phyloP scores from a whole-genome alignment of 768 basidiomycete species.

The Lentinula sp. region DNA sequence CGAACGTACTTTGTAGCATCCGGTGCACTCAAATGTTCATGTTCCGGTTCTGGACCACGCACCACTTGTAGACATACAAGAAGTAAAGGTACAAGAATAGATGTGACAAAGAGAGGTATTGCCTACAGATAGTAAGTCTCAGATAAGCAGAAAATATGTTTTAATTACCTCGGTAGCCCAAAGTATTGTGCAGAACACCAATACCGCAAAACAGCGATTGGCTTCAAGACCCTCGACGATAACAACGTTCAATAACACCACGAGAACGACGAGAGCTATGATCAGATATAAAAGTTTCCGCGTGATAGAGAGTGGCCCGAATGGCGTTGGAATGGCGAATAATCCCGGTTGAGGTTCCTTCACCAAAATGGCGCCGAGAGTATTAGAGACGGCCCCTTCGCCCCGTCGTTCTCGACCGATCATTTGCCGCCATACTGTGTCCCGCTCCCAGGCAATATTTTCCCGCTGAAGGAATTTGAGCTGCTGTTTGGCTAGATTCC shows the following conservation, averaged over 20 bases:
- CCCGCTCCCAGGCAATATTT: conserved; percentile 94
- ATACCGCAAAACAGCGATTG: conserved; percentile 85
- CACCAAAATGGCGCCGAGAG: conserved; percentile 41
- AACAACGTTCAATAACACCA: conserved; percentile 52
- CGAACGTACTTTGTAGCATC: conserved; percentile 76
- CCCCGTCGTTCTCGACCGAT: conserved; percentile 77
- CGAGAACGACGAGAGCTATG: conserved; percentile 53
- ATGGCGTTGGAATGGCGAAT: conserved; percentile 54
- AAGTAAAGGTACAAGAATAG: conserved; percentile 80
- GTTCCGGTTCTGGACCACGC: conserved; percentile 39
- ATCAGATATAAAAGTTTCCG: conserved; percentile 52
- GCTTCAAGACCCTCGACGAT: conserved; percentile 62
- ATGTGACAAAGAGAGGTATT: conserved; percentile 97
- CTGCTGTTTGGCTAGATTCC: conserved; percentile 65
- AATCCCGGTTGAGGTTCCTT: conserved; percentile 39
- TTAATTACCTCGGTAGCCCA: conserved; percentile 89
- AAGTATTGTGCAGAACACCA: conserved; percentile 84
- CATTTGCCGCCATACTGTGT: conserved; percentile 98
- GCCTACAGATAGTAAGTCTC: conserved; percentile 46
- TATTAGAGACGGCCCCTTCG: conserved; percentile 27
- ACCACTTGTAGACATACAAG: conserved; percentile 83
- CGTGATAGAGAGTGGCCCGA: conserved; percentile 63
- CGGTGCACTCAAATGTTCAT: conserved; percentile 25
- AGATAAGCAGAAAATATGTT: not conserved
- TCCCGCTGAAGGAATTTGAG: conserved; percentile 85